phyloP scores from a whole-genome alignment of 192 early-diverging fungal genomes.

The Dissophora globulifera region DNA sequence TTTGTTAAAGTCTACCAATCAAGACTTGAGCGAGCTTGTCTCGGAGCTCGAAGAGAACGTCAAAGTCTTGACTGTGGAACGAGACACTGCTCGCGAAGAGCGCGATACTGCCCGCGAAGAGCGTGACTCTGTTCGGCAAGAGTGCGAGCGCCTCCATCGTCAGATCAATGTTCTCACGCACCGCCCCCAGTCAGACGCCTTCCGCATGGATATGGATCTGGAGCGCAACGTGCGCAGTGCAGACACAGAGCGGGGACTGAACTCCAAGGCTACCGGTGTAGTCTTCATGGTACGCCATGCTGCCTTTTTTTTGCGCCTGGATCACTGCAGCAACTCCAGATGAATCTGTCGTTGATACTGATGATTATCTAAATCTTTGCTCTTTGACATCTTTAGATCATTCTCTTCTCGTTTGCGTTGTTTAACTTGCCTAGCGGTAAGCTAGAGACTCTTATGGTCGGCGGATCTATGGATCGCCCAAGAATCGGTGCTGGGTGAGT shows the following conservation, averaged over 20 bases:
- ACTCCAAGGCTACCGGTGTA: slow-evolving; percentile 63
- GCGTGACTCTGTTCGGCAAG: too few species aligned
- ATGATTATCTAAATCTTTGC: neutral
- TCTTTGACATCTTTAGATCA: slow-evolving; percentile 61
- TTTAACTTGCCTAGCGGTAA: slow-evolving; percentile 73
- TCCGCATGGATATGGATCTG: slow-evolving; percentile 48
- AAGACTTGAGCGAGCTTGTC: slow-evolving; percentile 66
- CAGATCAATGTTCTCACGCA: slow-evolving; percentile 23
- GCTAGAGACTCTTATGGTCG: slow-evolving; percentile 59
- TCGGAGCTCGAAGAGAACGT: slow-evolving; percentile 66
- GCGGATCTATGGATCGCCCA: slow-evolving; percentile 52
- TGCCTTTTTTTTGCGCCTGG: neutral
- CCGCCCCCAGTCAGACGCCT: slow-evolving; percentile 7
- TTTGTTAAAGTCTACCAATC: slow-evolving; percentile 65
- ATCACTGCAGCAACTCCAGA: neutral
- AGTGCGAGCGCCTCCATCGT: slow-evolving; percentile 28
- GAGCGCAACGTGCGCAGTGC: slow-evolving; percentile 32
- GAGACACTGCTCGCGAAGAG: slow-evolving; percentile 45
- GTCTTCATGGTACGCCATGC: slow-evolving; percentile 66
- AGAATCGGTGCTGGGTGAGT: slow-evolving; percentile 51
- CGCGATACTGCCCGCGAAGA: slow-evolving; percentile 50
- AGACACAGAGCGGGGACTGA: slow-evolving; percentile 44
- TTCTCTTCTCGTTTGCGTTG: slow-evolving; percentile 86
- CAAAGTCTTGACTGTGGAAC: slow-evolving; percentile 65
- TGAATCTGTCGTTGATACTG: neutral